phyloP scores from a whole-genome alignment of 495 filamentous ascomycete genomes.

The Tuber umbilicatum region DNA sequence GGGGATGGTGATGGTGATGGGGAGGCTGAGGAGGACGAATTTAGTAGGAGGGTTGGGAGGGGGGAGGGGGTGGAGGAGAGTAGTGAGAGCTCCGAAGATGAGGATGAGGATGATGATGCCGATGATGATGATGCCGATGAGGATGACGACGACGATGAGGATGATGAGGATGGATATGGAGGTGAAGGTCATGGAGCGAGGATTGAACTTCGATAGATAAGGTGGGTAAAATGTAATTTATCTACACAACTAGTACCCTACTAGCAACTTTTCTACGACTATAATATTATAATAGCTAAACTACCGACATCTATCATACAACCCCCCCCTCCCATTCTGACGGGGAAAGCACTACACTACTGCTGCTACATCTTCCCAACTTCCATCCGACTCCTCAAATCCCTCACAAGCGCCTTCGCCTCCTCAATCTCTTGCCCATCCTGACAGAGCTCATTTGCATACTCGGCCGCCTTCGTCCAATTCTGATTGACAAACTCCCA shows the following conservation, averaged over 20 bases:
- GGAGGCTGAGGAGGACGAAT: slow-evolving; percentile 17
- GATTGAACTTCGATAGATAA: not conserved
- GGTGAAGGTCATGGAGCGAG: not conserved
- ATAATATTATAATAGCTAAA: not conserved
- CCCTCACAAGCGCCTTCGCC: slow-evolving; percentile 87
- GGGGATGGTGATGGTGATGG: slow-evolving; percentile 13
- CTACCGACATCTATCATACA: not conserved
- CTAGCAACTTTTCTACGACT: not conserved
- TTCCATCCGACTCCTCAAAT: slow-evolving; percentile 76
- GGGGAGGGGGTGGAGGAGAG: slow-evolving; percentile 43
- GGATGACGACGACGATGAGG: not conserved
- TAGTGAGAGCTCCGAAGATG: slow-evolving; percentile 50
- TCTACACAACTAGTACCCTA: not conserved
- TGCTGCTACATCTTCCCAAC: slow-evolving; percentile 40
- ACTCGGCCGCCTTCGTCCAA: slow-evolving; percentile 65
- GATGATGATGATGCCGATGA: not conserved
- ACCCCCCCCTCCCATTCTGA: not conserved
- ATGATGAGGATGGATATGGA: not conserved
- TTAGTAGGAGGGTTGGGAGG: slow-evolving; percentile 33
- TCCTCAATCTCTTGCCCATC: slow-evolving; percentile 98
- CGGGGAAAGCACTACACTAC: not conserved
- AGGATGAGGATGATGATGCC: not conserved
- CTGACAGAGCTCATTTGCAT: slow-evolving; percentile 86
- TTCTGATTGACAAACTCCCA: slow-evolving; percentile 69
- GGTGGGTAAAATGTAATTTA: not conserved